Evolutionary conservation across 208 protist species (phyloP).

Genomic region (Leishmania turanica): DNA sequence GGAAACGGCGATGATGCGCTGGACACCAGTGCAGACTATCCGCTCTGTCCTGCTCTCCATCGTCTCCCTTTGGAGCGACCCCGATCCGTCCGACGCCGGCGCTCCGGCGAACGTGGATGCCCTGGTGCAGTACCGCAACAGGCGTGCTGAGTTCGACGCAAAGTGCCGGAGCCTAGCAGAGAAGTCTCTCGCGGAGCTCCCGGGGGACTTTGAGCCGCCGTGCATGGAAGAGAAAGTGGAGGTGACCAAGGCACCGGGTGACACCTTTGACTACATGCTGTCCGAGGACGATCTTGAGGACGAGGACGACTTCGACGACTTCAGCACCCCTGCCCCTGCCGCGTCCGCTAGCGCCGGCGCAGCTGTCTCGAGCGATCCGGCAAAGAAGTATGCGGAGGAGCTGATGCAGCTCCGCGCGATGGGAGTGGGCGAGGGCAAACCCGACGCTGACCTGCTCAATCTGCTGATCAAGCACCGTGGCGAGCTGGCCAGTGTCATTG

Average conservation of each 20-base stretch:
- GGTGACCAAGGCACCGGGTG: conserved; percentile 19
- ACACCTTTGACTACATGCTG: conserved; percentile 35
- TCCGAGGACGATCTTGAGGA: conserved; percentile 39
- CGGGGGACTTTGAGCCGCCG: conserved; percentile 82
- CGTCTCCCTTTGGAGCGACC: conserved; percentile 94
- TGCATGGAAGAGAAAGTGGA: conserved; percentile 66
- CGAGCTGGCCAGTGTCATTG: conserved; percentile 75
- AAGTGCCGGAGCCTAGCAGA: conserved; percentile 70
- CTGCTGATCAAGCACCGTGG: conserved; percentile 70
- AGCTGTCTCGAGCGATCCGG: conserved; percentile 4
- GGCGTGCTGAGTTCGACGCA: conserved; percentile 62
- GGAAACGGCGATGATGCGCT: conserved; percentile 94
- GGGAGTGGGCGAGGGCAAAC: conserved; percentile 57
- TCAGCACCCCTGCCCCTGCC: conserved; percentile 16
- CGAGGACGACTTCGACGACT: conserved; percentile 55
- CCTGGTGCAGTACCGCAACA: conserved; percentile 85
- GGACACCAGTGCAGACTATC: conserved; percentile 96
- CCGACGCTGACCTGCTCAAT: conserved; percentile 61
- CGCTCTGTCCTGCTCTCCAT: conserved; percentile 95
- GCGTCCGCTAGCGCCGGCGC: neutral
- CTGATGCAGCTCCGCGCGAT: conserved; percentile 77
- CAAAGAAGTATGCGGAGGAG: conserved; percentile 58
- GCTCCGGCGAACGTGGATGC: conserved; percentile 96
- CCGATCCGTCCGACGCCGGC: conserved; percentile 92
- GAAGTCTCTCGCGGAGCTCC: conserved; percentile 91